Conservation (phyloP, 1,284 basidiomycete species). For the Leccinum pachyderme region DNA sequence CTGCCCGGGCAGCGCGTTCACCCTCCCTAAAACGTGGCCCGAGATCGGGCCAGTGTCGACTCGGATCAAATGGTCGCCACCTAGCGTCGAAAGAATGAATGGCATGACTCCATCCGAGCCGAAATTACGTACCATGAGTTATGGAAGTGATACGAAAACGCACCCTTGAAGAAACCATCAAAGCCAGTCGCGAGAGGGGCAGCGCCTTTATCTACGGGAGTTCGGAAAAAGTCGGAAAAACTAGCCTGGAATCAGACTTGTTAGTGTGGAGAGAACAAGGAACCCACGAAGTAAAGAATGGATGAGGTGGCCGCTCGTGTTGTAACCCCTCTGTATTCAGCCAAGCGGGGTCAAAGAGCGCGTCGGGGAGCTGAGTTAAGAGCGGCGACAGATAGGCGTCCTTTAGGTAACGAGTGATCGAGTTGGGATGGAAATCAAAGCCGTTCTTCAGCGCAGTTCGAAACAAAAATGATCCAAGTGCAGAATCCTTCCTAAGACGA, state of each 20-base stretch:
- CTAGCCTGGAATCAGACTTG: slow-evolving; percentile 24
- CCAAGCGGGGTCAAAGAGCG: slow-evolving; percentile 85
- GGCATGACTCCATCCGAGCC: not conserved
- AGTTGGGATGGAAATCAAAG: slow-evolving; percentile 85
- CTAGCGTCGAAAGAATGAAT: slow-evolving; percentile 31
- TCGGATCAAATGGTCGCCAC: slow-evolving; percentile 71
- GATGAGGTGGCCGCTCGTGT: slow-evolving; percentile 75
- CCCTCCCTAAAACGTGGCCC: slow-evolving; percentile 60
- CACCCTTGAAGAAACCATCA: slow-evolving; percentile 81
- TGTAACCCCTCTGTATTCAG: slow-evolving; percentile 80
- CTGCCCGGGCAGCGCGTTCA: slow-evolving; percentile 44
- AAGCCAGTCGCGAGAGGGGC: slow-evolving; percentile 76
- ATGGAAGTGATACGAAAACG: slow-evolving; percentile 83
- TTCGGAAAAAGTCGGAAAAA: slow-evolving; percentile 74
- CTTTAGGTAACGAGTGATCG: slow-evolving; percentile 71
- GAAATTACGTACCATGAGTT: slow-evolving; percentile 62
- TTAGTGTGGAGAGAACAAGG: slow-evolving; percentile 34
- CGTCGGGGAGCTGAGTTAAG: slow-evolving; percentile 70
- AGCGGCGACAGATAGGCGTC: slow-evolving; percentile 70
- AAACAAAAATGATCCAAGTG: slow-evolving; percentile 78
- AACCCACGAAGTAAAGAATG: slow-evolving; percentile 72
- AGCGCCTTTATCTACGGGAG: slow-evolving; percentile 61
- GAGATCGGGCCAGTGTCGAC: slow-evolving; percentile 70
- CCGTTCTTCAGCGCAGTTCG: slow-evolving; percentile 80
- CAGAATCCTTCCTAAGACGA: slow-evolving; percentile 75